Base-by-base conservation (phyloP, 495 filamentous ascomycete genomes). In the Cercophora sp. region DNA sequence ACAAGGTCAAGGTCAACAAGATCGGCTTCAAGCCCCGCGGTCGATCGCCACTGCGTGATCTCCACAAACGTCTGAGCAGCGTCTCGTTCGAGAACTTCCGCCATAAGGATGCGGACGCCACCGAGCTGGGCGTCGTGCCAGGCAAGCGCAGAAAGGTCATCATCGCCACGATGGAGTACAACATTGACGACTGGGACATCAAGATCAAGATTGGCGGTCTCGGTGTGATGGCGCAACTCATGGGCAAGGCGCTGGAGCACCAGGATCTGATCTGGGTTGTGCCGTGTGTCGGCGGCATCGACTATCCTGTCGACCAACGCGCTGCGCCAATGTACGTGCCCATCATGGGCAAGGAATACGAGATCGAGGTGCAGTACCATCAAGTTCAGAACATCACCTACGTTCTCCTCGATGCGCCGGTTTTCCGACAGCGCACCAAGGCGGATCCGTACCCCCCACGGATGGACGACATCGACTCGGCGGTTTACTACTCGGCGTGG, bases 231-330 rank as follows among this genome's bases (percentile, higher is more conserved):
- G 79, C 80, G 32, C 82, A 85, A 50, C 66, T 88, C 8, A 88
- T 88, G 85, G 81, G 83, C 22, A 86, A 86, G 58, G 80, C 84
- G 48, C 79, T 87, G 9, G 75, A 78, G 5, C 81, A 88, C 48
- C 82, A 86, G 56, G 80, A 88, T 54, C 70, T 87, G 11, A 81
- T 87, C 52, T 88, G 85, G 85, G 83, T 88, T 8, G 81, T 88
- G 29, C 85, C 85, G n/a, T 87, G 85, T 62, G 83, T 86, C 23
- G 83, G 83, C 9, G 85, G 85, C 24, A 70, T 88, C 20, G 73
- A 85, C 13, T 87, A 87, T 54, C 85, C 84, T 0, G 60, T 71
- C 9, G 83, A 86, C 52, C 48, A 79, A 52, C 68, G 61, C 0
- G 83, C 78, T 1, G 82, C 85, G 40, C 73, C 83, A 1, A 87